These are phyloP conservation scores for Yarrowia hollandica DNA, from an alignment of 805 yeast species.

Conservation along the genomic window DNA sequence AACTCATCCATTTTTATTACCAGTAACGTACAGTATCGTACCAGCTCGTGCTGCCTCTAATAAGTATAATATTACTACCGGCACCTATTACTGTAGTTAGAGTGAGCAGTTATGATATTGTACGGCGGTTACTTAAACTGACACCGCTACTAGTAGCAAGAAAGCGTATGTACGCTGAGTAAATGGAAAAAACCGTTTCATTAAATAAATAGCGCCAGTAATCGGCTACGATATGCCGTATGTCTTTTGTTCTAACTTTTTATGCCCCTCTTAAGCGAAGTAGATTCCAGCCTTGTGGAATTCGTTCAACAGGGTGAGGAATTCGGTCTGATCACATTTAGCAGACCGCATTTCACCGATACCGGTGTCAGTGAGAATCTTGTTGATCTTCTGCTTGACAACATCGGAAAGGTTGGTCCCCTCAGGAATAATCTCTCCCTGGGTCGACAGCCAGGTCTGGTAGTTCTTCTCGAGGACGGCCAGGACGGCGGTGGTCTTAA, in stretches of 20 bases:
- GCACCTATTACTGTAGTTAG: no score
- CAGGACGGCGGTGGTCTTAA: slow-evolving; percentile 75
- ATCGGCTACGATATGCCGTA: slow-evolving; percentile 21
- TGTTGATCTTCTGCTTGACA: slow-evolving; percentile 68
- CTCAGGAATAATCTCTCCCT: slow-evolving; percentile 41
- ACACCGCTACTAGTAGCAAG: no score
- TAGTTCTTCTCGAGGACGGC: slow-evolving; percentile 86
- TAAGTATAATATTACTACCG: no score
- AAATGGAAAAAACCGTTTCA: not conserved
- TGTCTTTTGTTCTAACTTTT: not conserved
- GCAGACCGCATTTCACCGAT: slow-evolving; percentile 85
- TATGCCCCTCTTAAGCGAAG: slow-evolving; percentile 60
- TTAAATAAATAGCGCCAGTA: slow-evolving; percentile 16
- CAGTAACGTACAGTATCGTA: no score
- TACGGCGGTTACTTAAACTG: no score
- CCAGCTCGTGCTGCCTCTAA: no score
- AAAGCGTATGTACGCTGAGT: no score
- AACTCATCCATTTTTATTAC: no score
- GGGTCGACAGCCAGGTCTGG: slow-evolving; percentile 63
- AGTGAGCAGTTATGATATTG: no score
- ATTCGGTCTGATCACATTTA: slow-evolving; percentile 93
- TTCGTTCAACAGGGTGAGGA: slow-evolving; percentile 75
- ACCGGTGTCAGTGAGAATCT: slow-evolving; percentile 77
- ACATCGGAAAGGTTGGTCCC: slow-evolving; percentile 42
- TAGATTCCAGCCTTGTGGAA: slow-evolving; percentile 97